Evolutionary conservation across 2,329 filamentous ascomycete genomes (phyloP), one percentile per base, ranked within the genome.

Genomic region (Plectosphaerella plurivora): DNA sequence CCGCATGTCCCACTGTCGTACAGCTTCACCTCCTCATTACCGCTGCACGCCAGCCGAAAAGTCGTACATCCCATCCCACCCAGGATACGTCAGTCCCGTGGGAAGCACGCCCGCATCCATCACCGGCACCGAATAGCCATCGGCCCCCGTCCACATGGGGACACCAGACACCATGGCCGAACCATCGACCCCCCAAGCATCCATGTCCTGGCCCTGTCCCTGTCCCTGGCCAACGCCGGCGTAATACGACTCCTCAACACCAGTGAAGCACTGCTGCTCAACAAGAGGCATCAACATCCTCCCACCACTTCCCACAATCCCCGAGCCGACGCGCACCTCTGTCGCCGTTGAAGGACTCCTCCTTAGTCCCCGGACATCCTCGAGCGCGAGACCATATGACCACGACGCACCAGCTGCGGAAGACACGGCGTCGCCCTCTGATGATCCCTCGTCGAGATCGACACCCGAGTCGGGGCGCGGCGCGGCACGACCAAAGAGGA

Each of bases 401-500:
- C 35, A 35, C 12, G 37, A 16, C 12, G 46, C 25, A 35, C 44
- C 44, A 46, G 20, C 14, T 20, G 44, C 12, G 2, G 22, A 46
- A 12, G 12, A 9, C 50, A 57, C 33, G 41, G 51, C 35, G 45
- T 68, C 71, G 8, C 54, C 55, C 10, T 72, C 70, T 0, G 68
- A 44, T 3, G 37, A 72, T 0, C 61, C 67, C 37, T 72, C 70
- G 14, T 72, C 70, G 51, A 73, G 59, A 1, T 70, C 63, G 0
- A 73, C 66, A 3, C 69, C 70, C 1, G 70, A 73, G 44, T 73
- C 70, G 0, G 70, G 70, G 0, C 70, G 58, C 1, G 68, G 65
- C 9, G n/a, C 41, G 41, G 35, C 35, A n/a, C 47, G 47, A 12
- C 47, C 35, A 9, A 20, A 47, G 10, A 54, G 56, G 2, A 64